Evolutionary conservation across 257 asterid genomes (phyloP).

Genomic region (Nicotiana paniculata): DNA sequence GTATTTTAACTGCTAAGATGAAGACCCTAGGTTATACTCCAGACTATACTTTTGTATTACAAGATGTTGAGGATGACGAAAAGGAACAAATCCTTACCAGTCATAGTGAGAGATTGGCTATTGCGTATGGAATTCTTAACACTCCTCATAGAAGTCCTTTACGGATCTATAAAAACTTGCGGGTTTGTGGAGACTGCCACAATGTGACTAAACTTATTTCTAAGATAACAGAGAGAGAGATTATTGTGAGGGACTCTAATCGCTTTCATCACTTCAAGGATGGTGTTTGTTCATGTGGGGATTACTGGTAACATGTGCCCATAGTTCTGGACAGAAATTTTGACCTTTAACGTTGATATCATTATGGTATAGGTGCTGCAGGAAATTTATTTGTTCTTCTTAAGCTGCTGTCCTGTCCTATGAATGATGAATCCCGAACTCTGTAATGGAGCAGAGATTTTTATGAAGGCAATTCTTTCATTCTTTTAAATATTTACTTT

Average conservation of each 20-base stretch:
- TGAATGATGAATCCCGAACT: neutral
- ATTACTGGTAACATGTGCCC: slow-evolving; percentile 39
- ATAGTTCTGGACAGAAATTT: neutral
- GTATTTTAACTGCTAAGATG: slow-evolving; percentile 36
- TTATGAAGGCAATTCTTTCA: neutral
- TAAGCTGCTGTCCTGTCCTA: neutral
- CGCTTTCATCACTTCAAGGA: slow-evolving; percentile 64
- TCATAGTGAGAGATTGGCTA: slow-evolving; percentile 83
- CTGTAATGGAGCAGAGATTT: neutral
- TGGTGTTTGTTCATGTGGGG: slow-evolving; percentile 56
- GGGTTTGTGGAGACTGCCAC: slow-evolving; percentile 65
- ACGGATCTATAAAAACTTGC: slow-evolving; percentile 45
- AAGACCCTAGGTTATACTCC: slow-evolving; percentile 66
- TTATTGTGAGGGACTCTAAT: slow-evolving; percentile 56
- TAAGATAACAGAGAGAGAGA: slow-evolving; percentile 44
- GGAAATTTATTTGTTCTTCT: neutral
- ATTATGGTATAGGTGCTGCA: neutral
- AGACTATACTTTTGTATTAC: slow-evolving; percentile 63
- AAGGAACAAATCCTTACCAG: slow-evolving; percentile 56
- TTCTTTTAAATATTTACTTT: neutral
- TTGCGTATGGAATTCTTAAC: slow-evolving; percentile 61
- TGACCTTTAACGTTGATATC: neutral
- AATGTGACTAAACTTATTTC: slow-evolving; percentile 46
- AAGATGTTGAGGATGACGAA: slow-evolving; percentile 87
- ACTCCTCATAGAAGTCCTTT: slow-evolving; percentile 45